Conservation (phyloP, 2,329 filamentous ascomycete species). For the Xylariales sp. region DNA sequence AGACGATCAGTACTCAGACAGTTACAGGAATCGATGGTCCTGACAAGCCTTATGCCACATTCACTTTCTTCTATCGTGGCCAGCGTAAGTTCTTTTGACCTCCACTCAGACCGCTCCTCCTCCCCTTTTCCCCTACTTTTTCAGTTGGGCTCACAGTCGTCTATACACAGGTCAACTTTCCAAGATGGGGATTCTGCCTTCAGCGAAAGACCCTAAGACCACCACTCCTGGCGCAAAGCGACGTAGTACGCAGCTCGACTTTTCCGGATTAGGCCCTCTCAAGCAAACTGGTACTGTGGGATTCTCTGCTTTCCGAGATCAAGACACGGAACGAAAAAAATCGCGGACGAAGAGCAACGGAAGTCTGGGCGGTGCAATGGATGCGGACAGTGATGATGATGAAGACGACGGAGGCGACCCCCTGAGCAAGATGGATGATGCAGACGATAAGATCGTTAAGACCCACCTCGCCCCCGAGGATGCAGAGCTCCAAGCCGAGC, state of each 20-base stretch:
- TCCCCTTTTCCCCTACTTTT: no score
- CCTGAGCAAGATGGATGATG: slow-evolving; percentile 61
- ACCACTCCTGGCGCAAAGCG: slow-evolving; percentile 64
- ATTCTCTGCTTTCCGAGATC: slow-evolving; percentile 83
- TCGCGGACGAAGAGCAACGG: slow-evolving; percentile 60
- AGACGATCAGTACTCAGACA: slow-evolving; percentile 96
- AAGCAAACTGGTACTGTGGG: slow-evolving; percentile 85
- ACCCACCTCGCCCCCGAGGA: slow-evolving; percentile 65
- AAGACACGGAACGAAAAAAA: slow-evolving; percentile 57
- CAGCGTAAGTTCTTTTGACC: slow-evolving; percentile 67
- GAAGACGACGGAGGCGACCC: slow-evolving; percentile 61
- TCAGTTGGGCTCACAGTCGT: slow-evolving; percentile 15
- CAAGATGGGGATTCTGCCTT: slow-evolving; percentile 86
- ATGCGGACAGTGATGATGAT: slow-evolving; percentile 70
- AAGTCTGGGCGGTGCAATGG: slow-evolving; percentile 51
- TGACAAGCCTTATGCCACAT: slow-evolving; percentile 92
- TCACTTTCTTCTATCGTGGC: slow-evolving; percentile 96
- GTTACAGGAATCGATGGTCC: slow-evolving; percentile 97
- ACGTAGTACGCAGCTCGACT: slow-evolving; percentile 78
- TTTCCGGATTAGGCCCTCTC: slow-evolving; percentile 77
- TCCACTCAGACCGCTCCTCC: no score
- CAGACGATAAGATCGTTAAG: slow-evolving; percentile 57
- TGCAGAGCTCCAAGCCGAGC: slow-evolving; percentile 65
- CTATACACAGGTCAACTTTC: slow-evolving; percentile 73
- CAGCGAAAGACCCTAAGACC: slow-evolving; percentile 60